Base-by-base conservation (phyloP, 352 stramenopile species). In the Phytophthora uliginosa region DNA sequence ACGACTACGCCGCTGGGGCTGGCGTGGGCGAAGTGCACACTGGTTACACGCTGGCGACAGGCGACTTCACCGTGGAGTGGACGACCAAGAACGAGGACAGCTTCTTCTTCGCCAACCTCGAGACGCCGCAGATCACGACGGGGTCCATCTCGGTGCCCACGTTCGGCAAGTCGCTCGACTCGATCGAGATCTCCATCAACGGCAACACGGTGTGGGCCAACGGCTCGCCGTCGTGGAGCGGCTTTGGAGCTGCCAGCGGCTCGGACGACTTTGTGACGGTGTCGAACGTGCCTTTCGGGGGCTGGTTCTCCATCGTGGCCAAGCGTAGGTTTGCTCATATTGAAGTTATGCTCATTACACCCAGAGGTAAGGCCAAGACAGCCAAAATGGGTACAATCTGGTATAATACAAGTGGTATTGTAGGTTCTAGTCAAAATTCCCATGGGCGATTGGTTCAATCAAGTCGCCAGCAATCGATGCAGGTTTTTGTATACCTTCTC, bases 161-260 rank as follows among this genome's bases (percentile, higher is more conserved):
- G 17, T 74, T 81, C 47, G 76, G 69, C 36, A 78, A 74, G 33
- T 61, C 66, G 4, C 15, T 72, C 8, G 50, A 73, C 22, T 17
- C 57, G 47, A 71, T 81, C 66, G 53, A 73, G 34, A 60, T 83
- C 51, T 74, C 51, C 31, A 78, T 83, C 36, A 83, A 83, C 34
- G 63, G 62, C 13, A 69, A 73, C 47, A 73, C 47, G 9, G 62
- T 82, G 52, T 83, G 72, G 76, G 40, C 71, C 9, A 64, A 67
- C 33, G 59, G 69, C 13, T 9, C 33, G 42, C 33, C 64, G 4
- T 69, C 26, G 42, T 75, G 36, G 63, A 57, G 28, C 33, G 63
- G 26, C 2, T 74, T 66, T 33, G 73, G 63, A 20, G 36, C 48
- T 7, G 69, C 57, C 0, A 66, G 9, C 2, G 55, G 53, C 1